phyloP scores from a whole-genome alignment of 2,329 filamentous ascomycete species.

The Paramyrothecium sp. region DNA sequence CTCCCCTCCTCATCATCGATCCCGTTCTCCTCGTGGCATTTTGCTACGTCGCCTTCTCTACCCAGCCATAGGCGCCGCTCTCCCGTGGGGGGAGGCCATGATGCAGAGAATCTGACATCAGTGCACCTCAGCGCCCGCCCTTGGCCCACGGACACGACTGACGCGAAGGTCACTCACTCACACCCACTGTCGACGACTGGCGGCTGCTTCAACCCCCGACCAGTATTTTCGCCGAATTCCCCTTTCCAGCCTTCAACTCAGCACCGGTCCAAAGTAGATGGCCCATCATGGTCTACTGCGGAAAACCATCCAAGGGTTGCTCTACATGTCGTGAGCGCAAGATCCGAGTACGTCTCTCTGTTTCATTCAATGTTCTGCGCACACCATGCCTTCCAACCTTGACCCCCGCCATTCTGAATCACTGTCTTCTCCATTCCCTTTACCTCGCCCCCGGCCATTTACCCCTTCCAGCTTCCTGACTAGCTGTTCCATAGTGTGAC shows the following conservation, averaged over 20 bases:
- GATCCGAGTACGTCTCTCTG: constrained; percentile 45
- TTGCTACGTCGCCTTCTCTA: no score
- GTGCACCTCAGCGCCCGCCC: no score
- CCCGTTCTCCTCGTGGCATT: no score
- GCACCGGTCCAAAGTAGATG: neutral
- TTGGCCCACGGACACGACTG: no score
- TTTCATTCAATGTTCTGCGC: neutral
- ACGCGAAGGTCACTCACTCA: no score
- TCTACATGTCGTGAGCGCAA: constrained; percentile 55
- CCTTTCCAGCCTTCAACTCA: neutral
- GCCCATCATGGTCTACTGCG: constrained; percentile 50
- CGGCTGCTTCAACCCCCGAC: neutral
- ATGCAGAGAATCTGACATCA: no score
- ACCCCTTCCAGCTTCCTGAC: constrained; percentile 1
- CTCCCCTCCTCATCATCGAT: neutral
- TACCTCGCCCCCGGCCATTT: constrained; percentile 5
- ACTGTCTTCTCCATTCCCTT: neutral
- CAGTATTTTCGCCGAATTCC: neutral
- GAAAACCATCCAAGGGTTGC: constrained; percentile 56
- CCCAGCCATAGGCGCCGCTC: no score
- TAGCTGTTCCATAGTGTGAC: constrained; percentile 42
- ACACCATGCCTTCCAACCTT: neutral
- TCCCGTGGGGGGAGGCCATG: no score
- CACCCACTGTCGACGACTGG: no score
- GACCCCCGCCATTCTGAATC: neutral